These are phyloP conservation scores for Thalia dealbata DNA, from an alignment of 176 grass and related monocot genomes.

Conservation along the genomic window DNA sequence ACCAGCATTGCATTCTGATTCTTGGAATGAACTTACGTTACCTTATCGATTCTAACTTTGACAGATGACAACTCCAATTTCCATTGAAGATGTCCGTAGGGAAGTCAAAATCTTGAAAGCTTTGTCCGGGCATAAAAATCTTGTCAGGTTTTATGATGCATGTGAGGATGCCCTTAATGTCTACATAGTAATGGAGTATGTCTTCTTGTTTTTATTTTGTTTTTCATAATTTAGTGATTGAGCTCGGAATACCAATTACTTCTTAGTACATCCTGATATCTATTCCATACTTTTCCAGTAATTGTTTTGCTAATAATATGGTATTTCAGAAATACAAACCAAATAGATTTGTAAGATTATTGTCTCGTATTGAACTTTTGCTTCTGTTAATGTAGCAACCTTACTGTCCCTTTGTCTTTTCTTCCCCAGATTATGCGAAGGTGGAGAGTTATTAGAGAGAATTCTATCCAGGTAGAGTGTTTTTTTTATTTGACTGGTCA, in stretches of 20 bases:
- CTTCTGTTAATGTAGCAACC: not conserved
- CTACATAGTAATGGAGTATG: constrained; percentile 99
- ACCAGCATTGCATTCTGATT: not conserved
- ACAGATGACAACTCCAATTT: constrained; percentile 99
- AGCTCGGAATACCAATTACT: not conserved
- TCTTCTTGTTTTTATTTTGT: constrained; percentile 32
- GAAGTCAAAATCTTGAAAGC: constrained; percentile 99
- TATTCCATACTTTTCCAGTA: not conserved
- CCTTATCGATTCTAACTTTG: constrained; percentile 16
- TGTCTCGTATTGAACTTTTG: constrained; percentile 2
- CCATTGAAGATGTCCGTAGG: constrained; percentile 96
- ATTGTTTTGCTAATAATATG: not conserved
- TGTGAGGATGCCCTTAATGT: constrained; percentile 99
- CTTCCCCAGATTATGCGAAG: constrained; percentile 80
- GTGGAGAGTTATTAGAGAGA: constrained; percentile 91
- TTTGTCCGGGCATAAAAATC: constrained; percentile 86
- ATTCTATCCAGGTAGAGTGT: constrained; percentile 78
- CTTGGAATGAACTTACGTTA: not conserved
- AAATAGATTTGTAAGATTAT: constrained; percentile 2
- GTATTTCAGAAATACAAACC: too few relatives aligned
- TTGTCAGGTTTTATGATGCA: constrained; percentile 99
- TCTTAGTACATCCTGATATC: not conserved
- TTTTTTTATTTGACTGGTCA: not conserved
- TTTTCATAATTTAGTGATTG: constrained; percentile 11
- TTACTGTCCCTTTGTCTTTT: constrained; percentile 16